phyloP scores from a whole-genome alignment of 2,329 filamentous ascomycete genomes.

The Clarireedia paspali region DNA sequence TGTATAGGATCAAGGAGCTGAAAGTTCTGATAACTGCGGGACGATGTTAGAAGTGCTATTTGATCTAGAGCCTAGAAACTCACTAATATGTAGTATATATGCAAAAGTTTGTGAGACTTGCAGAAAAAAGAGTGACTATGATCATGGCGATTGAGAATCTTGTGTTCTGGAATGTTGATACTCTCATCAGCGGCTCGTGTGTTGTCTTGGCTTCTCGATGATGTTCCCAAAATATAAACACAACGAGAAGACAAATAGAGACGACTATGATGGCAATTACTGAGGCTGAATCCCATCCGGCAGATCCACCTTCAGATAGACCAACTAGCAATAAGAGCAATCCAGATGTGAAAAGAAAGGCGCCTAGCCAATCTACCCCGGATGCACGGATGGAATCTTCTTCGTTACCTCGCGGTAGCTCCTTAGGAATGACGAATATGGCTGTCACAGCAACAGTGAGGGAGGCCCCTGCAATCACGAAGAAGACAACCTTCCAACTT shows the following conservation, averaged over 20 bases:
- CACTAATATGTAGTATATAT: conserved; percentile 58
- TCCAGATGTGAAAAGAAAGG: conserved; percentile 52
- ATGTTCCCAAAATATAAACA: conserved; percentile 26
- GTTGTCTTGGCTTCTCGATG: conserved; percentile 43
- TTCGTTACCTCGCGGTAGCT: conserved; percentile 28
- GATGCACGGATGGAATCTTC: conserved; percentile 21
- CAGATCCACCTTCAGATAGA: conserved; percentile 61
- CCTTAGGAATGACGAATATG: conserved; percentile 51
- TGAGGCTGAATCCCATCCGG: conserved; percentile 59
- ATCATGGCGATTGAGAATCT: conserved; percentile 56
- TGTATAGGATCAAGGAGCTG: conserved; percentile 54
- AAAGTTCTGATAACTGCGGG: conserved; percentile 53
- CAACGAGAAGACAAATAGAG: conserved; percentile 38
- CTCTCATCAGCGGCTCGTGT: conserved; percentile 54
- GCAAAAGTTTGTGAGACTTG: conserved; percentile 59
- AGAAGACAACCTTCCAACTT: conserved; percentile 62
- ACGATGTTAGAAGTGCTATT: not conserved
- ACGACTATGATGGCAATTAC: conserved; percentile 50
- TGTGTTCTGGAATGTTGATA: conserved; percentile 53
- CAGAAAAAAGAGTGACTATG: conserved; percentile 60
- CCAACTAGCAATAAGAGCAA: conserved; percentile 58
- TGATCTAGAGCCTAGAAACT: not conserved
- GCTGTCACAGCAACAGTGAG: conserved; percentile 48
- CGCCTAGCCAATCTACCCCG: conserved; percentile 61
- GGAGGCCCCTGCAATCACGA: conserved; percentile 53